Evolutionary conservation across 768 basidiomycete genomes (phyloP).

Genomic region (Gymnopilus dilepis): DNA sequence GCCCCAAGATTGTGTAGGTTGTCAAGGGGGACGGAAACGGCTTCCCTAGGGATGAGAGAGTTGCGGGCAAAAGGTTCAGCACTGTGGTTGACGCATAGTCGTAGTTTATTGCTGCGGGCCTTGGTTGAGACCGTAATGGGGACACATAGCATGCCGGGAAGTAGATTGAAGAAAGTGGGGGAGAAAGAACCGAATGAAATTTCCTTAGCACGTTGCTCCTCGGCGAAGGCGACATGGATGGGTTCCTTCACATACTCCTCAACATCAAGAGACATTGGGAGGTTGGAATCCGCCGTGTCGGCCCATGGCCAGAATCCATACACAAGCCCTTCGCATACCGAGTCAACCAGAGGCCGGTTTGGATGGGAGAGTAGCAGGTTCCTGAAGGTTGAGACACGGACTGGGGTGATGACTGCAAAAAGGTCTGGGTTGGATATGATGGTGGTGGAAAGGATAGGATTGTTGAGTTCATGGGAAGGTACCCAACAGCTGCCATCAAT

Average conservation of each 20-base stretch:
- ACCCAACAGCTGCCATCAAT: too few relatives aligned
- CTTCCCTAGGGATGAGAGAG: constrained; percentile 21
- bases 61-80: constrained; percentile 31
- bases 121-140: constrained; percentile 39
- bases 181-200: neutral
- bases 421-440: too few relatives aligned
- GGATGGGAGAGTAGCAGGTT: neutral
- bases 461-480: too few relatives aligned
- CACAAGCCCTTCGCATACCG: neutral
- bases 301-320: constrained; percentile 16
- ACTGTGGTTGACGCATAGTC: constrained; percentile 47
- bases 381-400: too few relatives aligned
- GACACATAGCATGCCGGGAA: constrained; percentile 12
- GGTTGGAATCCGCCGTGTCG: neutral
- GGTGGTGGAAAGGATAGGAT: too few relatives aligned
- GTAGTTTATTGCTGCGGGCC: constrained; percentile 29
- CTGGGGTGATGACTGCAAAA: too few relatives aligned
- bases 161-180: neutral
- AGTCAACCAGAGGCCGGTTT: constrained; percentile 1
- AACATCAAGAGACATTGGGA: constrained; percentile 4
- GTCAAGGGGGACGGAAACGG: constrained; percentile 22
- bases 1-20: constrained; percentile 15
- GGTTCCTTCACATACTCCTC: neutral
- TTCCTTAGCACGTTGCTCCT: neutral
- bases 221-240: neutral